Evolutionary conservation across 306 rosid genomes (phyloP).

Genomic region (Begonia fuchsioides): DNA sequence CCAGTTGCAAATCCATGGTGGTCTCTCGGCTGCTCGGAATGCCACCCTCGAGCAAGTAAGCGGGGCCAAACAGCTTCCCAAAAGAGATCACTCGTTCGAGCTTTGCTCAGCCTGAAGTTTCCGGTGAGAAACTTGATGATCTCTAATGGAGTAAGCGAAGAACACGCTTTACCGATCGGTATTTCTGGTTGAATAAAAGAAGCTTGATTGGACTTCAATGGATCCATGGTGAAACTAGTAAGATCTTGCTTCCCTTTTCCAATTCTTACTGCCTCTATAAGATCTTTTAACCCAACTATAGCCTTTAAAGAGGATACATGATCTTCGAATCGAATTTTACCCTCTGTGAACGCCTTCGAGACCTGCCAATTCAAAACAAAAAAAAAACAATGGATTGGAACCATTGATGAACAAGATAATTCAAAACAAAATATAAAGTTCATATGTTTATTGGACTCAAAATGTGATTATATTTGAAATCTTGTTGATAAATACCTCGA

Average conservation of each 20-base stretch:
- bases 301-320: constrained; percentile 49
- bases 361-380: constrained; percentile 21
- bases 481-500: constrained; percentile 33
- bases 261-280: constrained; percentile 64
- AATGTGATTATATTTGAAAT: too few species aligned
- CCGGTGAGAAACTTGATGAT: constrained; percentile 72
- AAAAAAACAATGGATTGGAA: too few species aligned
- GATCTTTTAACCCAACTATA: constrained; percentile 49
- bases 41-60: constrained; percentile 93
- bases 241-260: constrained; percentile 87
- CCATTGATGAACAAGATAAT: too few species aligned
- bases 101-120: constrained; percentile 75
- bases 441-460: too few species aligned
- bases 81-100: constrained; percentile 74
- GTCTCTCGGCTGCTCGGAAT: constrained; percentile 70
- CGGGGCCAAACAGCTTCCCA: constrained; percentile 99
- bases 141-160: constrained; percentile 47
- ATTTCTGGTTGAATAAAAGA: constrained; percentile 54
- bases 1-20: constrained; percentile 26
- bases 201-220: constrained; percentile 24
- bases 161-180: constrained; percentile 74
- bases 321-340: constrained; percentile 57
- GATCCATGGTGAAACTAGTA: constrained; percentile 10
- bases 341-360: constrained; percentile 47
- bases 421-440: too few species aligned